phyloP scores from a whole-genome alignment of 2,329 filamentous ascomycete genomes.

The Neobulgaria alba region DNA sequence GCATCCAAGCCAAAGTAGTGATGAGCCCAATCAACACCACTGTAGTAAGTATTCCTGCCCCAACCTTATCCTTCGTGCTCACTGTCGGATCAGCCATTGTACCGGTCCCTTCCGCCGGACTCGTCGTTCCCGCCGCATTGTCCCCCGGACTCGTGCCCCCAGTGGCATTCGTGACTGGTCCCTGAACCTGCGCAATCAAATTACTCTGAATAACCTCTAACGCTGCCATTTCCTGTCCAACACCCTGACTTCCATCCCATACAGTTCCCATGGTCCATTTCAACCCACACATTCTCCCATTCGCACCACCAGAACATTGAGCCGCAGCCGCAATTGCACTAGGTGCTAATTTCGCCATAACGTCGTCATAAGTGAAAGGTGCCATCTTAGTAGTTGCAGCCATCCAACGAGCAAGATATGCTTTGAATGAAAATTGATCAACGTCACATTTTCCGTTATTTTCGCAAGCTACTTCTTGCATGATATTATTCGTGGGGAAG shows the following conservation, averaged over 20 bases:
- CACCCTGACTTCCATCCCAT: slow-evolving; percentile 44
- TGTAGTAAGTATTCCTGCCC: slow-evolving; percentile 58
- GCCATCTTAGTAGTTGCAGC: slow-evolving; percentile 48
- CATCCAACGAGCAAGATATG: slow-evolving; percentile 52
- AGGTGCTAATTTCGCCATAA: slow-evolving; percentile 43
- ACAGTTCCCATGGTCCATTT: slow-evolving; percentile 39
- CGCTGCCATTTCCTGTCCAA: slow-evolving; percentile 48
- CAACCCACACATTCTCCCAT: slow-evolving; percentile 56
- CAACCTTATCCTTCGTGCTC: slow-evolving; percentile 52
- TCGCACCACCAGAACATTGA: slow-evolving; percentile 50
- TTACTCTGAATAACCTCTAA: slow-evolving; percentile 47
- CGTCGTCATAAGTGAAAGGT: slow-evolving; percentile 41
- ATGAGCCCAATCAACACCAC: slow-evolving; percentile 43
- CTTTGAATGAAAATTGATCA: slow-evolving; percentile 57
- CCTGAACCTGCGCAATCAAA: slow-evolving; percentile 38
- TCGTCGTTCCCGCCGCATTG: slow-evolving; percentile 1
- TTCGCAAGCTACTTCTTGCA: slow-evolving; percentile 61
- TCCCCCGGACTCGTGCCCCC: slow-evolving; percentile 48
- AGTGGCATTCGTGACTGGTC: slow-evolving; percentile 39
- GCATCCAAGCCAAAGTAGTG: slow-evolving; percentile 47
- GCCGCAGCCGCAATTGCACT: slow-evolving; percentile 52
- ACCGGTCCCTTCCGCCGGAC: background rate
- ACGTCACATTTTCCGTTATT: slow-evolving; percentile 50
- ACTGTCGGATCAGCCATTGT: slow-evolving; percentile 12
- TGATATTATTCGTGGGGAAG: slow-evolving; percentile 49